Base-by-base conservation (phyloP, 768 basidiomycete genomes). In the Lactarius psammicola region DNA sequence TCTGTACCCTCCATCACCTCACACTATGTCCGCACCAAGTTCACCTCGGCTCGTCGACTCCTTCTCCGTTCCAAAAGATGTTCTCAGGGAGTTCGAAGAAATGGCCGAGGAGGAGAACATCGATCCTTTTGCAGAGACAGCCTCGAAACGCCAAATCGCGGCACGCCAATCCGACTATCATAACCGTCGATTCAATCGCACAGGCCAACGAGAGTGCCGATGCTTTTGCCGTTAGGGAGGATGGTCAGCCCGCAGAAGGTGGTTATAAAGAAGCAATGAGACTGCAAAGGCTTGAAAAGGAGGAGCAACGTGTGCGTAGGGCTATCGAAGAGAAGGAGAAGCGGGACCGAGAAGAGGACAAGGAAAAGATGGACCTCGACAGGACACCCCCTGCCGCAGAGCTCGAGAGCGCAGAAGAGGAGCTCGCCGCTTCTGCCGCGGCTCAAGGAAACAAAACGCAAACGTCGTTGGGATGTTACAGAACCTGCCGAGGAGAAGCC, bases 251-350 rank as follows among this genome's bases (percentile, higher is more conserved):
- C 33, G 82, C 84, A 1, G 92, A 94, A 73, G 93, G 94, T 55
- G 91, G 92, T 3, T 99, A 98, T 76, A 95, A 92, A 74, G 96
- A 98, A 74, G 92, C 94, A 15, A 99, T 98, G 97, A 84, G 94
- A 73, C 73, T 95, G 71, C 82, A 90, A 66, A 86, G 87, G 74
- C 78, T 99, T 76, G 95, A 98, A 82, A 90, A 92, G 78, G 97
- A 98, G 78, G 97, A 98, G 78, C 81, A 79, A 70, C 80, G 92
- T 67, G 94, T 98, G 40, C 81, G 83, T 74, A 80, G 86, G 71
- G 89, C 89, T 23, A 95, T 95, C 67, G 91, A 95, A 75, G 94
- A 96, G 75, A 90, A 93, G 79, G 88, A 92, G 78, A 87, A 85
- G 76, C 83, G 83, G 72, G 88, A 89, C 10, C 80, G 85, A 65